phyloP scores from a whole-genome alignment of 163 green algal genomes.

The Prototheca wickerhamii region DNA sequence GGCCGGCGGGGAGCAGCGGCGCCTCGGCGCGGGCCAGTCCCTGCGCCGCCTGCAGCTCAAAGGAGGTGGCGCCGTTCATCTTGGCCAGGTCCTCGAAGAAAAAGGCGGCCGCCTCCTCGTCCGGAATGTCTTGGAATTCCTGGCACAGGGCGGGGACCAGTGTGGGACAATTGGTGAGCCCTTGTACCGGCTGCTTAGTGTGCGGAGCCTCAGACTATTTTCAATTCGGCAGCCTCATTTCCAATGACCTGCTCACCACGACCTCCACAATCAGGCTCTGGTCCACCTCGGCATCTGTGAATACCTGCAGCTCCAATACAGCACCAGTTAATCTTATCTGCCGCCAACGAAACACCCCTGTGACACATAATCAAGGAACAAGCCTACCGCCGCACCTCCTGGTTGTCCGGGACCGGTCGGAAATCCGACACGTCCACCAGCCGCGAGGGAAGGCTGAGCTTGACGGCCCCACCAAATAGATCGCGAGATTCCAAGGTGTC shows the following conservation, averaged over 20 bases:
- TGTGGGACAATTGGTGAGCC: too few relatives aligned
- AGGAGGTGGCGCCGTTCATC: constrained; percentile 22
- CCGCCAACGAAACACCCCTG: not conserved
- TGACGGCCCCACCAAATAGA: constrained; percentile 39
- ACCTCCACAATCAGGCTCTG: constrained; percentile 45
- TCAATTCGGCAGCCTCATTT: not conserved
- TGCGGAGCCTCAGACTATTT: not conserved
- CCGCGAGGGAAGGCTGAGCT: constrained; percentile 21
- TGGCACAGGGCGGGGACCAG: too few relatives aligned
- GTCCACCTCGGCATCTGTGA: constrained; percentile 31
- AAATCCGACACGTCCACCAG: constrained; percentile 44
- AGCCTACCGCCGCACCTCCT: constrained; percentile 27
- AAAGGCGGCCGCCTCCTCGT: constrained; percentile 10
- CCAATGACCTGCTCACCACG: constrained; percentile 20
- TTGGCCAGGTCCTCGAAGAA: constrained; percentile 40
- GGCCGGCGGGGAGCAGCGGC: not conserved
- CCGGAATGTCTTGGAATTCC: constrained; percentile 24
- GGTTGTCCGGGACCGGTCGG: constrained; percentile 41
- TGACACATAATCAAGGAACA: not conserved
- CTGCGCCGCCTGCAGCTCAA: constrained; percentile 7
- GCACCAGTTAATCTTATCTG: not conserved
- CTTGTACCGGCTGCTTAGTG: not conserved
- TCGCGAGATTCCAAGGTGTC: constrained; percentile 16
- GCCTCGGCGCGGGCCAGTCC: not conserved
- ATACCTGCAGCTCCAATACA: constrained; percentile 24